These are phyloP conservation scores for Acer saccharum DNA, from an alignment of 345 rosid genomes.

Conservation along the genomic window DNA sequence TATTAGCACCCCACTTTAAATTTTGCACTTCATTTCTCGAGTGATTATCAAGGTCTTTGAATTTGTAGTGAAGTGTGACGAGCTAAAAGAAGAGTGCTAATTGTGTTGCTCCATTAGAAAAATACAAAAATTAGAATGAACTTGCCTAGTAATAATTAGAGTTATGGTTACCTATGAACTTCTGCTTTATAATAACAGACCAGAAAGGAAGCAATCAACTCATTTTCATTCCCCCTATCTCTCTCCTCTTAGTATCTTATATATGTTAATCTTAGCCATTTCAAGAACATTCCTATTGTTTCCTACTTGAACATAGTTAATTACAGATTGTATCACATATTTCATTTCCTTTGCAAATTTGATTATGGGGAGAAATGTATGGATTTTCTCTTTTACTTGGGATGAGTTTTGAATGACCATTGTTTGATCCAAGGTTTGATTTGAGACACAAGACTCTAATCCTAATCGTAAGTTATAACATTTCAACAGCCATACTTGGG, in stretches of 20 bases:
- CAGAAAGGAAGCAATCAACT: not conserved
- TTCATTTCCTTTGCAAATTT: not conserved
- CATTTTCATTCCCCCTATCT: not conserved
- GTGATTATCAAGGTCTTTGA: not conserved
- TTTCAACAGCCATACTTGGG: no score
- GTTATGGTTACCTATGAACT: not conserved
- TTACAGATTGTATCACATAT: not conserved
- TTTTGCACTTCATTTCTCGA: not conserved
- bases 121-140: not conserved
- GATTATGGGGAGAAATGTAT: not conserved
- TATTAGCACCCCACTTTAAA: not conserved
- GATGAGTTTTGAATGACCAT: no score
- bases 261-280: not conserved
- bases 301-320: not conserved
- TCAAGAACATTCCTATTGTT: not conserved
- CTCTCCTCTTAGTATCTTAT: not conserved
- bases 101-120: slow-evolving; percentile 1
- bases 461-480: no score
- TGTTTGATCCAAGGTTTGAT: no score
- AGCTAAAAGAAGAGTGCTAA: not conserved
- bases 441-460: no score
- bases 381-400: no score
- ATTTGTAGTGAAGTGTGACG: slow-evolving; percentile 1
- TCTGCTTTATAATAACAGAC: not conserved
- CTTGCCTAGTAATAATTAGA: not conserved